Evolutionary conservation across 768 basidiomycete species (phyloP).

Genomic region (Leccinum uliginosum): DNA sequence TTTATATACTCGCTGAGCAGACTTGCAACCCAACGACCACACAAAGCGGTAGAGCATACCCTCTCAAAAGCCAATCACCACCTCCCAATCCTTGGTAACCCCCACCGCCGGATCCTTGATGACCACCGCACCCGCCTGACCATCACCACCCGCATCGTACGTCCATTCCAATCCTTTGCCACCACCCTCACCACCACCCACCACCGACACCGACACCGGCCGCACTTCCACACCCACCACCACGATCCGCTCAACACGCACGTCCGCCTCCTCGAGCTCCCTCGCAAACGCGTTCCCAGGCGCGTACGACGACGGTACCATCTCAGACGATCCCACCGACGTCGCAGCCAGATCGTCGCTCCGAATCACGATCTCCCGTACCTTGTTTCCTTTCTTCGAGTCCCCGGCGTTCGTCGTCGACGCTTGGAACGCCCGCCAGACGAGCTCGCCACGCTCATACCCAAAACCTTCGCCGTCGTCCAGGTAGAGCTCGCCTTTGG

Average conservation of each 20-base stretch:
- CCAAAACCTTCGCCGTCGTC: slow-evolving; percentile 89
- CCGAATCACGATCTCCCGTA: slow-evolving; percentile 39
- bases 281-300: slow-evolving; percentile 64
- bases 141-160: slow-evolving; percentile 58
- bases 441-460: slow-evolving; percentile 70
- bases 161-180: slow-evolving; percentile 57
- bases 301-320: slow-evolving; percentile 43
- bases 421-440: slow-evolving; percentile 78
- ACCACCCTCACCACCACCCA: slow-evolving; percentile 32
- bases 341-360: slow-evolving; percentile 61
- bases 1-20: neutral
- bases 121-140: slow-evolving; percentile 56
- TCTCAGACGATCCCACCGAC: slow-evolving; percentile 34
- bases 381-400: slow-evolving; percentile 3
- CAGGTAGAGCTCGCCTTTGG: slow-evolving; percentile 85
- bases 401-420: slow-evolving; percentile 34
- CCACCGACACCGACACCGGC: slow-evolving; percentile 58
- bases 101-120: slow-evolving; percentile 71
- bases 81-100: slow-evolving; percentile 62
- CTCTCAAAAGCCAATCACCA: slow-evolving; percentile 33
- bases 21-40: neutral
- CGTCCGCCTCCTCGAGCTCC: slow-evolving; percentile 45
- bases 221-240: slow-evolving; percentile 64
- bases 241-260: slow-evolving; percentile 79
- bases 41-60: neutral